phyloP scores from a whole-genome alignment of 2,329 filamentous ascomycete genomes.

The Fusarium goolgardi region DNA sequence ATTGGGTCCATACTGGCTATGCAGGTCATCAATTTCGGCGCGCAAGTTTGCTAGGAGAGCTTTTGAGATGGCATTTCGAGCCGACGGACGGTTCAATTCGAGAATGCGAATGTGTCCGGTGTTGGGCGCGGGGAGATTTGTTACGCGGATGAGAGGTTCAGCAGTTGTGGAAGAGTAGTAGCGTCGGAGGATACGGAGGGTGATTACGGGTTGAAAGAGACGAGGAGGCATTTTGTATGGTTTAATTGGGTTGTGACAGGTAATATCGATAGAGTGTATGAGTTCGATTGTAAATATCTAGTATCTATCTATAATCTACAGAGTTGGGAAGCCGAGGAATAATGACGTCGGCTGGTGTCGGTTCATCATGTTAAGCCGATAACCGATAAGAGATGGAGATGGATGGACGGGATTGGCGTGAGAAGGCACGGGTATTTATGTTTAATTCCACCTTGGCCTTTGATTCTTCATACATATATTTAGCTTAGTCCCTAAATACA shows the following conservation, averaged over 20 bases:
- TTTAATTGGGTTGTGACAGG: background rate
- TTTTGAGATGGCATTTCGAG: conserved; percentile 91
- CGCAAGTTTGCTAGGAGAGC: conserved; percentile 79
- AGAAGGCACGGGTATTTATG: conserved; percentile 16
- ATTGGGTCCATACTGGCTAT: conserved; percentile 67
- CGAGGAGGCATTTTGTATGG: conserved; percentile 50
- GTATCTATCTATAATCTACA: background rate
- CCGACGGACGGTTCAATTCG: conserved; percentile 83
- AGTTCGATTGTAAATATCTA: background rate
- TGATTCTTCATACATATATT: background rate
- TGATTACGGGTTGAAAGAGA: conserved; percentile 36
- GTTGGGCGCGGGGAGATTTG: conserved; percentile 79
- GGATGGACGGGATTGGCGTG: background rate
- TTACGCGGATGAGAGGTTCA: conserved; percentile 73
- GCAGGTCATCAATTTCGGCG: conserved; percentile 77
- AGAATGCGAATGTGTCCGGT: conserved; percentile 88
- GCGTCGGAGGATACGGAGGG: conserved; percentile 41
- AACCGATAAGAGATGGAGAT: conserved; percentile 33
- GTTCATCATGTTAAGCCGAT: conserved; percentile 40
- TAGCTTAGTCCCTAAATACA: too few relatives aligned
- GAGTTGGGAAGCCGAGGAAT: conserved; percentile 23
- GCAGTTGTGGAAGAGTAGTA: conserved; percentile 59
- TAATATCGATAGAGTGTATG: conserved; percentile 1
- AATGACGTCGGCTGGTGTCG: conserved; percentile 42
- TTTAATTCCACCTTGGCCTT: conserved; percentile 5